Evolutionary conservation across 108 stramenopile species (phyloP), one percentile per base, ranked within the genome.

Genomic region (Epithemia pelagica): DNA sequence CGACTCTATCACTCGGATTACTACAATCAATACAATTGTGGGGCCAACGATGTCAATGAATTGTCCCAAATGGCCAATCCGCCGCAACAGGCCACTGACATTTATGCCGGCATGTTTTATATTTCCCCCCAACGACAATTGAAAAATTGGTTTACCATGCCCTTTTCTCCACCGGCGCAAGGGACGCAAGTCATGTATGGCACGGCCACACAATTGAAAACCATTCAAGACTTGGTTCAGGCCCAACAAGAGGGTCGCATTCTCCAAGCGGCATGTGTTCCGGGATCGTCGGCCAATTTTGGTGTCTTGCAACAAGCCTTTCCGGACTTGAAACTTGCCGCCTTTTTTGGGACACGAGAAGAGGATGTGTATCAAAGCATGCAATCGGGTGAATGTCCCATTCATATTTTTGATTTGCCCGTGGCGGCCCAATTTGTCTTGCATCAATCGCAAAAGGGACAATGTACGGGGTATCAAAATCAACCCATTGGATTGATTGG

Each of bases 21-120:
- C 59, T 62, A 55, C 7, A 27, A 52, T 2, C 74, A 74, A 30
- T 74, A 74, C 62, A 61, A 37, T 2, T 74, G 74, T 57, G 74
- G 68, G 19, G 56, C 55, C 25, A 59, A 59, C 24, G 74, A 74
- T 61, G 74, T 74, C 51, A 74, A 74, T 64, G 72, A 73, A n/a
- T n/a, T n/a, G n/a, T n/a, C n/a, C n/a, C 5, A 5, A 15, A n/a
- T n/a, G n/a, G n/a, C n/a, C 46, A 52, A 26, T 19, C 10, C 37
- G 37, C 5, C 37, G 5, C 21, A 23, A 29, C 65, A 64, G 60
- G 46, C 68, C 1, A 64, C 74, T 32, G 74, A 74, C 62, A 70
- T 74, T 62, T 74, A 74, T 37, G 24, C 65, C 32, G 62, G 74
- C 1, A 29, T 74, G 58, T 74, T 37, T 26, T 74, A 69, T 55